Evolutionary conservation across 1,284 basidiomycete species (phyloP), one percentile per base, ranked within the genome.

Genomic region (Cutaneotrichosporon cutaneum): DNA sequence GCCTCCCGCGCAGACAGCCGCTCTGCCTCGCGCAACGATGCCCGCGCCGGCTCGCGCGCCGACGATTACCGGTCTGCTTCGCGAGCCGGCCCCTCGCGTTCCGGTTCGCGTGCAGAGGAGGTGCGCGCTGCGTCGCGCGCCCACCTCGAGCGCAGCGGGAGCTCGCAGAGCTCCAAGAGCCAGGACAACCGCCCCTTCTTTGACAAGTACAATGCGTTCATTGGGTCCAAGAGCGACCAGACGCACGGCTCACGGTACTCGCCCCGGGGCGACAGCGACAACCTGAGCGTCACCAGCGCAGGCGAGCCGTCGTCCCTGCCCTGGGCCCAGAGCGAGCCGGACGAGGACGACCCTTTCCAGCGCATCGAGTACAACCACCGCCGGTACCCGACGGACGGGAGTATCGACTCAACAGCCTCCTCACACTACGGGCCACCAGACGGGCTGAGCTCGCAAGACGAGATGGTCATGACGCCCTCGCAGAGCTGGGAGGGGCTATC

Each of bases 191-290:
- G 44, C 65, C 77, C 81, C 3, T 84, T 85, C 72, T 83, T 84
- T 66, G 83, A 85, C 61, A 82, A 81, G 63, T 82, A 83, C 75
- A 82, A 82, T 70, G 72, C 74, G 59, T 69, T 76, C 66, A 52
- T 66, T 18, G 61, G 59, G 33, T 61, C 61, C 22, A 60, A 66
- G 53, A 66, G 64, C 50, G 64, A 66, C 56, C 64, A 66, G 44
- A 60, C 61, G n/a, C 64, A 66, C 44, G 33, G n/a, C 13, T 60
- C 44, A 18, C 21, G 32, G 30, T 30, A 24, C 30, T 42, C 52
- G 51, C 50, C 36, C 48, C 24, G 27, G 21, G 35, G 35, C 33
- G 51, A 54, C 39, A 65, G 71, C 44, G 69, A 68, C 52, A 16
- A 26, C 35, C 22, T 24, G 22, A 26, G 61, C 54, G 24, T 22